Evolutionary conservation across 371 early-diverging fungal species (phyloP).

Genomic region (Phascolomyces articulosus): DNA sequence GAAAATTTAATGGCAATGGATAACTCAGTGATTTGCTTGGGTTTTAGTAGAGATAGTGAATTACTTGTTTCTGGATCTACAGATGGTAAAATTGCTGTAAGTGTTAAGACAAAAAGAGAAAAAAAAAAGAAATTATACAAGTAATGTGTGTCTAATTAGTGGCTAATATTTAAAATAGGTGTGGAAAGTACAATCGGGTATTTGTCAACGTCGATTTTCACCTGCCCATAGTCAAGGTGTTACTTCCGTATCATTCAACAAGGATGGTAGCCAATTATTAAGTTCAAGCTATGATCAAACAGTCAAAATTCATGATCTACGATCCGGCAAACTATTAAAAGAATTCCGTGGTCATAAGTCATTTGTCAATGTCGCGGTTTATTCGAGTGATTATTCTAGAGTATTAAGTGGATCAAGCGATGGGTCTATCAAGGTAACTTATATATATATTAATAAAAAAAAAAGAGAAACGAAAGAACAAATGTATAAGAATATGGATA

Average conservation of each 20-base stretch:
- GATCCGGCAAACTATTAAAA: slow-evolving; percentile 86
- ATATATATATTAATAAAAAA: not conserved
- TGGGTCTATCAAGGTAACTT: slow-evolving; percentile 81
- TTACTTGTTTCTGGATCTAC: slow-evolving; percentile 85
- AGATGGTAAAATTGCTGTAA: slow-evolving; percentile 85
- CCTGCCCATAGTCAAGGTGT: slow-evolving; percentile 91
- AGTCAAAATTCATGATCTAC: slow-evolving; percentile 84
- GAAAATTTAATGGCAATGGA: slow-evolving; percentile 95
- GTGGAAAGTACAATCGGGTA: slow-evolving; percentile 84
- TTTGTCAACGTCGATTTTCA: slow-evolving; percentile 70
- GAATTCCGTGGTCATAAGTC: slow-evolving; percentile 93
- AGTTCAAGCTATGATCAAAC: slow-evolving; percentile 85
- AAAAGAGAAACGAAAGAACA: too few species aligned
- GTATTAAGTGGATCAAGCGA: slow-evolving; percentile 86
- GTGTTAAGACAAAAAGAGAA: not conserved
- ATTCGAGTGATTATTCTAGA: slow-evolving; percentile 64
- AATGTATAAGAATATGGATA: too few species aligned
- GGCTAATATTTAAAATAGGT: slow-evolving; percentile 33
- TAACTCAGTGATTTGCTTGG: slow-evolving; percentile 77
- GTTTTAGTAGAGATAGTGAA: slow-evolving; percentile 79
- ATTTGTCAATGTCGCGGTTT: slow-evolving; percentile 83
- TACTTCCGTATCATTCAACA: slow-evolving; percentile 77
- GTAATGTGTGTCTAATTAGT: too few species aligned
- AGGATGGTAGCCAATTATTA: slow-evolving; percentile 79
- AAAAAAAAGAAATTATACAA: too few species aligned